Conservation (phyloP, 1,284 basidiomycete species). For the Violaceomyces palustris region DNA sequence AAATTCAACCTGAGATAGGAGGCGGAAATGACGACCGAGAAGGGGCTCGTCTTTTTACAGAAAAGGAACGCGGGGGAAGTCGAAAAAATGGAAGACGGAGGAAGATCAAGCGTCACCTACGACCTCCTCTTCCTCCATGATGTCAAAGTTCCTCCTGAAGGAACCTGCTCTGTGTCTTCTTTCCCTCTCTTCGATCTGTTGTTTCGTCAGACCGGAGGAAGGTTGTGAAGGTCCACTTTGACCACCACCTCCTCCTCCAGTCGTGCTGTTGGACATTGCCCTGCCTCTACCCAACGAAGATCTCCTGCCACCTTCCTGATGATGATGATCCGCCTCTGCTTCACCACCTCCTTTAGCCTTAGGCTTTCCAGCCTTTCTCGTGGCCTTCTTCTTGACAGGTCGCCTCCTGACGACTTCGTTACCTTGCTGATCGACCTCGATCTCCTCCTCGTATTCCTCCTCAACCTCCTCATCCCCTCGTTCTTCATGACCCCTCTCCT, state of each 20-base stretch:
- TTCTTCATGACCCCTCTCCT: constrained; percentile 11
- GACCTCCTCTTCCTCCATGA: constrained; percentile 23
- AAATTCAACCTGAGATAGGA: too few relatives aligned
- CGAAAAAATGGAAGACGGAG: too few relatives aligned
- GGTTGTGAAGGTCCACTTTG: background rate
- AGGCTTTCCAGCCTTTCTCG: constrained; percentile 1
- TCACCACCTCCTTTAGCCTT: background rate
- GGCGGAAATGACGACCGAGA: too few relatives aligned
- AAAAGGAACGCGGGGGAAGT: too few relatives aligned
- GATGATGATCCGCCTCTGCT: background rate
- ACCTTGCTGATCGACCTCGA: constrained; percentile 33
- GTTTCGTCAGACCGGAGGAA: background rate
- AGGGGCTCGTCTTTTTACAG: too few relatives aligned
- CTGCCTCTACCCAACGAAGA: background rate
- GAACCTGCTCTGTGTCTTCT: background rate
- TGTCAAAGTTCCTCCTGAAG: constrained; percentile 9
- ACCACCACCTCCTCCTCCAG: background rate
- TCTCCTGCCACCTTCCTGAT: constrained; percentile 4
- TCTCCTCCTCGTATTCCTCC: constrained; percentile 30
- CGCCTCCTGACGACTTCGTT: constrained; percentile 14
- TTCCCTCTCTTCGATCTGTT: background rate
- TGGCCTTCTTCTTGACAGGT: constrained; percentile 8
- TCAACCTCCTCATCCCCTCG: constrained; percentile 25
- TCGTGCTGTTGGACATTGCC: background rate
- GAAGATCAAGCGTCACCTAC: constrained; percentile 12